A percentile compares a stretch with the other conserved stretches of the same genome.
Conservation (phyloP, 2,329 filamentous ascomycete species). For the Exophiala sp. region DNA sequence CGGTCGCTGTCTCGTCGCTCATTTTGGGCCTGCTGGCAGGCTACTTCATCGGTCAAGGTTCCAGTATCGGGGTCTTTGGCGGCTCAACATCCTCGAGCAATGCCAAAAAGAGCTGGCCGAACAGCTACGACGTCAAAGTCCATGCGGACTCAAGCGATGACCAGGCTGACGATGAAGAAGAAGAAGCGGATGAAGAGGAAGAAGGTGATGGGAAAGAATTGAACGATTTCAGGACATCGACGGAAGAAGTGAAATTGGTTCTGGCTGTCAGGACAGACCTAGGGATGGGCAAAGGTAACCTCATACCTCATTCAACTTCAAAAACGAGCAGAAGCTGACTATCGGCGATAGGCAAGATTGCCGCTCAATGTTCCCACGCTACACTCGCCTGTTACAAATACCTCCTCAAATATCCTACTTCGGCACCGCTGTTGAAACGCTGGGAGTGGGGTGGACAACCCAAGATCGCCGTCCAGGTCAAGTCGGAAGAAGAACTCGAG, state of each 20-base stretch:
- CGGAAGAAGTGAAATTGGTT: slow-evolving; percentile 89
- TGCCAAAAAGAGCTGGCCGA: slow-evolving; percentile 44
- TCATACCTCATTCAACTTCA: no score
- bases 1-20: slow-evolving; percentile 26
- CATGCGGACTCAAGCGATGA: slow-evolving; percentile 41
- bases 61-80: slow-evolving; percentile 65
- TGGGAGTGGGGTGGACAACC: slow-evolving; percentile 87
- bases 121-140: slow-evolving; percentile 50
- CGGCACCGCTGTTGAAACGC: slow-evolving; percentile 60
- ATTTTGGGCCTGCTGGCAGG: slow-evolving; percentile 63
- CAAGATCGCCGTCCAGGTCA: slow-evolving; percentile 87
- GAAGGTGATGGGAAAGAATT: slow-evolving; percentile 53
- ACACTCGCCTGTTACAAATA: slow-evolving; percentile 95
- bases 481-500: slow-evolving; percentile 72
- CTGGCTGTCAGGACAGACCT: slow-evolving; percentile 88
- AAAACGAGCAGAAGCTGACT: background rate
- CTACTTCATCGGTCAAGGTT: slow-evolving; percentile 63
- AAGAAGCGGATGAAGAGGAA: slow-evolving; percentile 51
- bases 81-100: slow-evolving; percentile 24
- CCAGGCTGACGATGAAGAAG: slow-evolving; percentile 31
- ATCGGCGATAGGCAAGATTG: slow-evolving; percentile 72
- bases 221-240: slow-evolving; percentile 46
- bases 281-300: slow-evolving; percentile 96
- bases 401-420: slow-evolving; percentile 53
- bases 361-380: slow-evolving; percentile 91